Evolutionary conservation across 1,139 yeast species (phyloP), one percentile per base, ranked within the genome.

Genomic region (Kazachstania sp.): DNA sequence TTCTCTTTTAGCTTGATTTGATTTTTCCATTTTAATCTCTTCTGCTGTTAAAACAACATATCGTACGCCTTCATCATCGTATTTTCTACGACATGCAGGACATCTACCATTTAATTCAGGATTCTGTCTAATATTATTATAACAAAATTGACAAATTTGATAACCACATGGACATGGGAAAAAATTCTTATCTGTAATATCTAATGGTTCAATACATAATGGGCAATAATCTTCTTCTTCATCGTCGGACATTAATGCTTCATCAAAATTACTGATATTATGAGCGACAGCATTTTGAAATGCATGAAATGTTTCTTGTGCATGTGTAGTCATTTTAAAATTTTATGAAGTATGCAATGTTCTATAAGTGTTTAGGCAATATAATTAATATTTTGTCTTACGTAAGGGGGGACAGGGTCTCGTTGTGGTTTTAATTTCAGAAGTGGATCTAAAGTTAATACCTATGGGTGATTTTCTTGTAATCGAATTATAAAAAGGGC

Each of bases 111-210:
- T 90, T 54, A 92, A 72, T 63, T 90, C 96, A 1, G 97, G 97
- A 59, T 92, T 92, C 57, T 86, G 95, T 56, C 96, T 79, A 60
- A 94, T 94, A 65, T 90, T 92, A 70, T 94, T 92, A 73, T 90
- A 94, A 66, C 98, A 94, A 64, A 94, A 94, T 72, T 92, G 97
- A 68, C 99, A 94, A 51, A 92, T 86, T 64, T 94, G 98, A 64
- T 94, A 94, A 12, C 98, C 98, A 71, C 99, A 94, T 1, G 97
- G 98, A 73, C 99, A 94, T 6, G 99, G 99, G 66, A 85, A 87
- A 75, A 94, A 94, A 69, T 90, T 87, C 65, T 86, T 86, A 68
- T 94, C 98, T 18, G 95, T 84, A 41, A 90, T 81, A 67, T 92
- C 98, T 90, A 92, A 82, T 65, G 92, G 97, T 68, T 92, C 98